Percentiles rank a stretch among this genome's conserved stretches.
Conservation (phyloP, 768 basidiomycete genomes). For the Pleurotus ostreatus region DNA sequence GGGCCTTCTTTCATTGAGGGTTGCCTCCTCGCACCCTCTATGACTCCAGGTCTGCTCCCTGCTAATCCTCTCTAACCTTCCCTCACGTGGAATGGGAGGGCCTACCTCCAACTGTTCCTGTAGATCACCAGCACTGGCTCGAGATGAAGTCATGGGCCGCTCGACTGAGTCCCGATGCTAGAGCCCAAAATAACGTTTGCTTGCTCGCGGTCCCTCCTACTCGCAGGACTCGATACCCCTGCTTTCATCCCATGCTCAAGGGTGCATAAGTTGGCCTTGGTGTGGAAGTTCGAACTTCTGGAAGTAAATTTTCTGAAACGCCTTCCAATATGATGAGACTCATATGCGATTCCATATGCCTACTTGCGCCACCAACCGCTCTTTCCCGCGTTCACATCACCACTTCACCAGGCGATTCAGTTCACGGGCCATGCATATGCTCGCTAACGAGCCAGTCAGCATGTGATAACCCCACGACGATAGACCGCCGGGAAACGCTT, state of each 20-base stretch:
- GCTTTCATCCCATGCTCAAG: background rate
- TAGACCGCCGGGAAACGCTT: background rate
- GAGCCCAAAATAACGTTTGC: background rate
- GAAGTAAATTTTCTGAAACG: slow-evolving; percentile 9
- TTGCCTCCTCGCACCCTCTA: background rate
- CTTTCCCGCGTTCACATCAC: background rate
- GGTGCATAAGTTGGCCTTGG: background rate
- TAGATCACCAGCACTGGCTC: background rate
- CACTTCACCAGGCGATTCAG: slow-evolving; percentile 3
- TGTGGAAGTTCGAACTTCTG: slow-evolving; percentile 2
- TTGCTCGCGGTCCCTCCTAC: background rate
- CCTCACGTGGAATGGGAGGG: background rate
- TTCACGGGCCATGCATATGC: background rate
- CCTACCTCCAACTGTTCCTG: background rate
- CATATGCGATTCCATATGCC: slow-evolving; percentile 4
- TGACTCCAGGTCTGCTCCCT: background rate
- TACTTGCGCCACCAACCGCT: slow-evolving; percentile 7
- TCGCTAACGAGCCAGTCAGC: background rate
- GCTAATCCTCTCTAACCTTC: background rate
- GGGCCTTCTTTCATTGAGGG: background rate
- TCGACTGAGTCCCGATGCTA: too few relatives aligned
- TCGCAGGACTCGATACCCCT: background rate
- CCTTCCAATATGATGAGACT: background rate
- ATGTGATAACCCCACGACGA: background rate
- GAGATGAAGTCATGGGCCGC: too few relatives aligned